Conservation (phyloP, 163 green algal species). For the Scenedesmus sp. region DNA sequence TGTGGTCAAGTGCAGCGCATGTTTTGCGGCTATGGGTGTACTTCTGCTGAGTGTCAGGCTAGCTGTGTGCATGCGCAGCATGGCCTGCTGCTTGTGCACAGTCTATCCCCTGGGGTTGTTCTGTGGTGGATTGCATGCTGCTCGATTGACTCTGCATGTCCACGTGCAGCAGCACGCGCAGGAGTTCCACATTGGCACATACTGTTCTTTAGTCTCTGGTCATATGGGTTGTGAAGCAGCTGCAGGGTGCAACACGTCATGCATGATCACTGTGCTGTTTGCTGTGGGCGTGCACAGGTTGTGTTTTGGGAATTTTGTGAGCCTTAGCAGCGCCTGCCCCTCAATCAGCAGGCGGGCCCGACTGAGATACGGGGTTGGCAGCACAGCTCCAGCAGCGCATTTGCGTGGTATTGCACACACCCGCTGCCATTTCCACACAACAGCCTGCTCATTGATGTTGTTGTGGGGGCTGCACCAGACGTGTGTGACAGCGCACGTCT, state of each 20-base stretch:
- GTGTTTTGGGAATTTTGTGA: neutral
- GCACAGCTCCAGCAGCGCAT: neutral
- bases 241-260: too few species aligned
- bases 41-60: neutral
- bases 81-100: neutral
- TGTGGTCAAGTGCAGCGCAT: neutral
- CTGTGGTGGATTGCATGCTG: neutral
- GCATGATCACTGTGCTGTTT: neutral
- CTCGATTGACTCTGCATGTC: neutral
- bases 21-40: neutral
- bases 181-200: neutral
- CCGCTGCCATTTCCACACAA: neutral
- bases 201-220: neutral
- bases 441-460: neutral
- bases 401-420: neutral
- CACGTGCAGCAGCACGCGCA: neutral
- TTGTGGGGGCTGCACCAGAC: neutral
- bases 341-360: neutral
- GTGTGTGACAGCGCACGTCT: neutral
- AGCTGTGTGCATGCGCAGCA: conserved; percentile 1
- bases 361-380: neutral
- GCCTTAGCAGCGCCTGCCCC: neutral
- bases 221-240: neutral
- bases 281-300: neutral
- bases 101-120: neutral